Percentiles rank a stretch among this genome's conserved stretches.
phyloP scores from a whole-genome alignment of 805 yeast genomes.

The Lipomyces sp. region DNA sequence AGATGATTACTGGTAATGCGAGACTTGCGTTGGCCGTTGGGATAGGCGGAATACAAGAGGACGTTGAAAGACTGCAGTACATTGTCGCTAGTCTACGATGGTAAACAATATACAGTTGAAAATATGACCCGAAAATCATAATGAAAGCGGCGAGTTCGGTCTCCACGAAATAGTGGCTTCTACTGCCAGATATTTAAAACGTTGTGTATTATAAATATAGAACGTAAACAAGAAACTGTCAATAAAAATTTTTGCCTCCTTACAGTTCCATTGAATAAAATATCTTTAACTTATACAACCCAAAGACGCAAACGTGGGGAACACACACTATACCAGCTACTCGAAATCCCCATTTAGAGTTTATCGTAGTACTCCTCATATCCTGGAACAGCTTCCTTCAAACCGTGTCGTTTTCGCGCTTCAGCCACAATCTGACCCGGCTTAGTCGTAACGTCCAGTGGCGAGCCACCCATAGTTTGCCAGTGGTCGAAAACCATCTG shows the following conservation, averaged over 20 bases:
- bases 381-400: slow-evolving; percentile 97
- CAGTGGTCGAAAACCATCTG: slow-evolving; percentile 99
- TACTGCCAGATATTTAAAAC: not conserved
- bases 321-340: not conserved
- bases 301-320: not conserved
- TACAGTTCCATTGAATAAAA: slow-evolving; percentile 6
- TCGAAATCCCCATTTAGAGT: slow-evolving; percentile 45
- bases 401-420: slow-evolving; percentile 93
- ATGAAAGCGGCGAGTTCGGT: too few species aligned
- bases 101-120: too few species aligned
- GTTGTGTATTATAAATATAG: slow-evolving; percentile 9
- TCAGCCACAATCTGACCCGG: slow-evolving; percentile 67
- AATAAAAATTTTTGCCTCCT: slow-evolving; percentile 2
- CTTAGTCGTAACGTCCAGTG: slow-evolving; percentile 80
- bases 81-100: not conserved
- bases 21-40: not conserved
- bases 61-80: not conserved
- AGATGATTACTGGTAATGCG: not conserved
- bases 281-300: slow-evolving; percentile 3
- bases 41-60: not conserved
- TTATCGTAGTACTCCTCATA: slow-evolving; percentile 94
- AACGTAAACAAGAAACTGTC: slow-evolving; percentile 5
- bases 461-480: slow-evolving; percentile 90
- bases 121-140: too few species aligned
- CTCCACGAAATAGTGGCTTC: too few species aligned